These are phyloP conservation scores for Podospora conica DNA, from an alignment of 495 filamentous ascomycete genomes.

Conservation along the genomic window DNA sequence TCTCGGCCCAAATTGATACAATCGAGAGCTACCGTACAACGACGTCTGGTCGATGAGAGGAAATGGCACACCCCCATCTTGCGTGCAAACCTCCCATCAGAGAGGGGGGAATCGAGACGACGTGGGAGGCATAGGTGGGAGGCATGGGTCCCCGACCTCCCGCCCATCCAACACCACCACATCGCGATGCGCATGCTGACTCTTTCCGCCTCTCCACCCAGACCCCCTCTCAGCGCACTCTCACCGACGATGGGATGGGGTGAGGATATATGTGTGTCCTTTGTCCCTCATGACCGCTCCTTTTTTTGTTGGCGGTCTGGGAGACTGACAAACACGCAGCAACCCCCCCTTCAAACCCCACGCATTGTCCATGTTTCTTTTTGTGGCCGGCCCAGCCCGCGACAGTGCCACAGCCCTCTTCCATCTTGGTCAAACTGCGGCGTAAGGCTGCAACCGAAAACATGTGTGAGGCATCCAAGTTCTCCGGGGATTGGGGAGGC, in stretches of 20 bases:
- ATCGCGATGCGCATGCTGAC: slow-evolving; percentile 8
- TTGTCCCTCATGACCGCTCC: not conserved
- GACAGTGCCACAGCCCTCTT: not conserved
- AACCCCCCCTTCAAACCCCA: not conserved
- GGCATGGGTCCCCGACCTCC: slow-evolving; percentile 9
- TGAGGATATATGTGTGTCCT: slow-evolving; percentile 3
- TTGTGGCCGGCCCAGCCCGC: not conserved
- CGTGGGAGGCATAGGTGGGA: not conserved
- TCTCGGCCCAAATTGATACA: not conserved
- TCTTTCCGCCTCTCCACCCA: slow-evolving; percentile 6
- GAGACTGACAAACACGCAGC: not conserved
- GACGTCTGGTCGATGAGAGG: not conserved
- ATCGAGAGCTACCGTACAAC: no score
- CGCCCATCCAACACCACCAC: slow-evolving; percentile 6
- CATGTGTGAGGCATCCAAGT: not conserved
- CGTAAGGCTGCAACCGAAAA: slow-evolving; percentile 14
- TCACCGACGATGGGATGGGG: slow-evolving; percentile 1
- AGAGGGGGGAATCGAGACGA: not conserved
- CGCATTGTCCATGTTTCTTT: not conserved
- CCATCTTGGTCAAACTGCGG: not conserved
- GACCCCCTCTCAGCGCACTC: not conserved
- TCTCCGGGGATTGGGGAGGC: no score
- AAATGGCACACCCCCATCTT: not conserved
- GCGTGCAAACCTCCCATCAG: not conserved
- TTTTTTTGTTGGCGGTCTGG: not conserved